Conservation (phyloP, 148 eudicot genomes). For the Amaranthus palmeri region DNA sequence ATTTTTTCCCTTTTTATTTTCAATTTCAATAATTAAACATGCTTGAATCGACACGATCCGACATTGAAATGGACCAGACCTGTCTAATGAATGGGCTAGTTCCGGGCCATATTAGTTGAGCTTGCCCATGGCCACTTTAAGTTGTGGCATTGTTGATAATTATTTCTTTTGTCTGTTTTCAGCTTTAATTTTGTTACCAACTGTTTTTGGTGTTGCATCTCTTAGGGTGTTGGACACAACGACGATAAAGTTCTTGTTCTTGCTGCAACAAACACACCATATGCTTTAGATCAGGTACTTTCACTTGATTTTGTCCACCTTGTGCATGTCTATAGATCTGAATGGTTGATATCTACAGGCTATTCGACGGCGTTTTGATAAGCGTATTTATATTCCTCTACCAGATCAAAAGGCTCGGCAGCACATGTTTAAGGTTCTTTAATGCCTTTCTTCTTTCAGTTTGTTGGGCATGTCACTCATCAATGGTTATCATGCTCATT, state of each 20-base stretch:
- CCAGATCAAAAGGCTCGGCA: slow-evolving; percentile 93
- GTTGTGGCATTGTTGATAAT: neutral
- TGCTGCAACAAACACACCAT: slow-evolving; percentile 96
- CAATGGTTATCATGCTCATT: neutral
- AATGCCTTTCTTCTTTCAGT: slow-evolving; percentile 8
- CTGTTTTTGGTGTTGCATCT: slow-evolving; percentile 1
- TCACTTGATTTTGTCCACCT: neutral
- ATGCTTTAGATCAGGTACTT: slow-evolving; percentile 88
- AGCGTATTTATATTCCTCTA: slow-evolving; percentile 95
- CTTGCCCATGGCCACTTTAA: too few relatives aligned
- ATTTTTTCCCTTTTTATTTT: too few relatives aligned
- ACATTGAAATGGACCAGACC: too few relatives aligned
- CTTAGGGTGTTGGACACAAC: slow-evolving; percentile 90
- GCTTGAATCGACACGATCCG: too few relatives aligned
- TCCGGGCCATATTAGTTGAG: too few relatives aligned
- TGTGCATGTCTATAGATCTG: slow-evolving; percentile 11
- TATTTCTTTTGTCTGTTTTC: slow-evolving; percentile 1
- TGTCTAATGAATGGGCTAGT: too few relatives aligned
- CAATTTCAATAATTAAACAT: too few relatives aligned
- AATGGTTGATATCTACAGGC: slow-evolving; percentile 46
- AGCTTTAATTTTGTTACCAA: slow-evolving; percentile 2
- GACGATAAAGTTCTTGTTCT: slow-evolving; percentile 97
- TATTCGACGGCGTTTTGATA: slow-evolving; percentile 89
- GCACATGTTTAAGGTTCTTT: slow-evolving; percentile 86
- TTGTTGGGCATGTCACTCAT: neutral